Percentiles rank a stretch among this genome's conserved stretches.
phyloP scores from a whole-genome alignment of 495 filamentous ascomycete species.

The Bathelium albidoporum region DNA sequence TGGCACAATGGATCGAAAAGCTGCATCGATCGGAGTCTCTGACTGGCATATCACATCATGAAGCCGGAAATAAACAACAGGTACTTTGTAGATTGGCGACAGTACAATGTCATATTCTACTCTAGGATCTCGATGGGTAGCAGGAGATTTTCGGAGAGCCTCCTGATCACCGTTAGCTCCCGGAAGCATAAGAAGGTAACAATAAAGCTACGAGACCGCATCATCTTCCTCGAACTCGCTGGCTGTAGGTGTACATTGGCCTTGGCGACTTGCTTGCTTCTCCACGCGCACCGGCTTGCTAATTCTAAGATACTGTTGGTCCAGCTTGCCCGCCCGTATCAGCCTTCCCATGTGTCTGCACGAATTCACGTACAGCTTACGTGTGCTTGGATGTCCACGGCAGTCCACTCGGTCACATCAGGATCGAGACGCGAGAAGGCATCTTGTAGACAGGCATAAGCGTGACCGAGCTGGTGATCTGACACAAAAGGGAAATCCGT shows the following conservation, averaged over 20 bases:
- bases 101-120: constrained; percentile 53
- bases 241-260: neutral
- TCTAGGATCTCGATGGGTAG: neutral
- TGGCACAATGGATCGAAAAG: constrained; percentile 63
- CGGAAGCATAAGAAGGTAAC: neutral
- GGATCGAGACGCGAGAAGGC: neutral
- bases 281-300: neutral
- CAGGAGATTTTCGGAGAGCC: neutral
- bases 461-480: neutral
- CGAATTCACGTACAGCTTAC: neutral
- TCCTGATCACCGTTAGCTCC: neutral
- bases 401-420: neutral
- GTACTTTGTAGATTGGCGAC: constrained; percentile 47
- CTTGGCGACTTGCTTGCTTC: neutral
- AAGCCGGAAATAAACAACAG: constrained; percentile 49
- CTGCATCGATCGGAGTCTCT: constrained; percentile 36
- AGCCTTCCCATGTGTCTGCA: neutral
- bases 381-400: neutral
- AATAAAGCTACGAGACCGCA: neutral
- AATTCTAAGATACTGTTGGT: neutral
- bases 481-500: neutral
- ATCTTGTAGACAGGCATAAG: neutral
- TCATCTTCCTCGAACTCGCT: constrained; percentile 5
- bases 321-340: neutral
- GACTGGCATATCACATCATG: constrained; percentile 32